phyloP scores from a whole-genome alignment of 2,329 filamentous ascomycete genomes.

The Trichoderma sp. region DNA sequence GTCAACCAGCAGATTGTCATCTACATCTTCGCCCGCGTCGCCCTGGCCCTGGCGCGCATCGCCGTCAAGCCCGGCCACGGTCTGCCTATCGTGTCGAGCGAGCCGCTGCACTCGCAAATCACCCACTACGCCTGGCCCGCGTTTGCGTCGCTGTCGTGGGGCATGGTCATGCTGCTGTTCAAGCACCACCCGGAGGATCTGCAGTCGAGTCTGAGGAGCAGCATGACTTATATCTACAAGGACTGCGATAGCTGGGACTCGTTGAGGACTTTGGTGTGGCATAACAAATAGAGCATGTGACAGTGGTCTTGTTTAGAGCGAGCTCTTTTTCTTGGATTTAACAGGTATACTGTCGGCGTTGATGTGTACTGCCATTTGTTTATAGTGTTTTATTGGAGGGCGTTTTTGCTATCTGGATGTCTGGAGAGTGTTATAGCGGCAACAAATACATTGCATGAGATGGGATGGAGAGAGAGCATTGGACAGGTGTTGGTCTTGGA shows the following conservation, averaged over 20 bases:
- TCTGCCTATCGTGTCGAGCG: constrained; percentile 51
- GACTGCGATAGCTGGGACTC: constrained; percentile 90
- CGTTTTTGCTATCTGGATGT: neutral
- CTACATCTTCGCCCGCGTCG: constrained; percentile 93
- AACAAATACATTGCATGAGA: neutral
- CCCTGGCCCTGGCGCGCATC: constrained; percentile 80
- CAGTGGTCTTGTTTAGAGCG: neutral
- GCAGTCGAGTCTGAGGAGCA: constrained; percentile 86
- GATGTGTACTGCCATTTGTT: neutral
- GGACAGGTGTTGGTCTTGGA: neutral
- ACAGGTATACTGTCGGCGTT: neutral
- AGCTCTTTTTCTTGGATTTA: neutral
- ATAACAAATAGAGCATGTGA: constrained; percentile 63
- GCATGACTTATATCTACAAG: constrained; percentile 96
- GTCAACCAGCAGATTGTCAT: constrained; percentile 98
- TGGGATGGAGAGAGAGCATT: neutral
- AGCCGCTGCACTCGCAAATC: constrained; percentile 52
- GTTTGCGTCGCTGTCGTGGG: constrained; percentile 92
- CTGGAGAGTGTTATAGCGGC: neutral
- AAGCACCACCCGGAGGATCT: constrained; percentile 87
- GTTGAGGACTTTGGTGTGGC: constrained; percentile 78
- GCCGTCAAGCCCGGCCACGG: constrained; percentile 66
- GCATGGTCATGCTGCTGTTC: constrained; percentile 92
- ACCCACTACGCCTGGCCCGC: constrained; percentile 82
- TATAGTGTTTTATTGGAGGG: neutral